phyloP scores from a whole-genome alignment of 202 grass and related monocot genomes.

The Eragrostis tef region DNA sequence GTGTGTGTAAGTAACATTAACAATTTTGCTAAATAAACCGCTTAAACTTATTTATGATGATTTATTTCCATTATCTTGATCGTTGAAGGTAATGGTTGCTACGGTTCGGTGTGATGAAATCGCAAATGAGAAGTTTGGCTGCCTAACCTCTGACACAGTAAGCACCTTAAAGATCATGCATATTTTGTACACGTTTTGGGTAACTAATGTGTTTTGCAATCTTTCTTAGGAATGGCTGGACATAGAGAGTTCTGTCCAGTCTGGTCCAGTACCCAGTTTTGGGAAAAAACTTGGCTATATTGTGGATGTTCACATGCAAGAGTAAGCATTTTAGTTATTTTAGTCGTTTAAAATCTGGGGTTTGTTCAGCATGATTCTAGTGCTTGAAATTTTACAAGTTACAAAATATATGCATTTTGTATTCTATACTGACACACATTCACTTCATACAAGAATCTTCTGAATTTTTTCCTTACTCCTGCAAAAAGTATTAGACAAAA shows the following conservation, averaged over 20 bases:
- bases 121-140: conserved; percentile 82
- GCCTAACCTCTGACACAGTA: conserved; percentile 74
- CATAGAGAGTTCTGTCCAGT: conserved; percentile 69
- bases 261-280: conserved; percentile 69
- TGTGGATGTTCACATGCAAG: conserved; percentile 59
- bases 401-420: conserved; percentile 10
- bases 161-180: conserved; percentile 32
- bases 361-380: conserved; percentile 19
- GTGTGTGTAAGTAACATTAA: conserved; percentile 8
- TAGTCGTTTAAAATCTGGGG: neutral
- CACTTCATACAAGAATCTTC: conserved; percentile 13
- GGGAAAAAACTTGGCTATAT: conserved; percentile 66
- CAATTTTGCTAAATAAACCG: conserved; percentile 13
- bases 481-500: neutral
- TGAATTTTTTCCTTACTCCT: conserved; percentile 10
- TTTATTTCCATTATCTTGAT: conserved; percentile 43
- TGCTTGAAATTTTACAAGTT: conserved; percentile 25
- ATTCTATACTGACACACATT: conserved; percentile 29
- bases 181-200: conserved; percentile 16
- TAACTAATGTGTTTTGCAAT: conserved; percentile 34
- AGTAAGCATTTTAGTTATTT: conserved; percentile 52
- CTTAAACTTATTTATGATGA: conserved; percentile 9
- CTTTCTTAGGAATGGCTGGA: conserved; percentile 75
- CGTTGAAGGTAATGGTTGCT: conserved; percentile 87
- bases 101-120: conserved; percentile 97